Base-by-base conservation (phyloP, 371 early-diverging fungal species). In the Apophysomyces elegans region DNA sequence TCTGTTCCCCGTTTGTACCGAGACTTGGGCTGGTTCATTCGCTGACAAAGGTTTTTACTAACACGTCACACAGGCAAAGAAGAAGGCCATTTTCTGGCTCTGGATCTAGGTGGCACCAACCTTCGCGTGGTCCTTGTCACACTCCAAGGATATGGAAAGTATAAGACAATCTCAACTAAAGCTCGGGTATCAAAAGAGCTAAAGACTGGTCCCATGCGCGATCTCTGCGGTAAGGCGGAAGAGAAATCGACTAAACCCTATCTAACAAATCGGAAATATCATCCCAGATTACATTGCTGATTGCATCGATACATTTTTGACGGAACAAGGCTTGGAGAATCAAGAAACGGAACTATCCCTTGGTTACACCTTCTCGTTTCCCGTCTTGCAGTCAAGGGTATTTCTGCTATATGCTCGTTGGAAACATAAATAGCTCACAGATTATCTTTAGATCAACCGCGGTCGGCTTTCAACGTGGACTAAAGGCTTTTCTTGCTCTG, bases 311-410 rank as follows among this genome's bases (percentile, higher is more conserved):
- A 81, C 86, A 16, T 97, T 97, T 76, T 72, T 95, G 36, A 78
- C 80, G 45, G 87, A 91, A 61, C 81, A 88, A 63, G 80, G 73
- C 13, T 62, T 84, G 45, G 75, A 69, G 37, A 64, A 79, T 39
- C 63, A 58, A 41, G 71, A 64, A 7, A 72, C 59, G 2, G 73
- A 69, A 36, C 87, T 91, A 41, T 80, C 88, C 7, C 78, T 93
- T n/a, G 99, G 99, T 9, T 97, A 93, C 74, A 98, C 99, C 0
- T 98, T 98, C 74, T 94, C 94, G 12, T 98, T 95, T 80, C 96
- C 99, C 36, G 93, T 95, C 37, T 72, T 84, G 54, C 98, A 98
- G 73, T 89, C 92, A 56, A 76, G 70, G 59, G 84, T 74, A 75
- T 59, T 41, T 38, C 1, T 21, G 26, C 11, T 11, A 39, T 37